Base-by-base conservation (phyloP, 345 rosid genomes). In the Erucastrum elatum region DNA sequence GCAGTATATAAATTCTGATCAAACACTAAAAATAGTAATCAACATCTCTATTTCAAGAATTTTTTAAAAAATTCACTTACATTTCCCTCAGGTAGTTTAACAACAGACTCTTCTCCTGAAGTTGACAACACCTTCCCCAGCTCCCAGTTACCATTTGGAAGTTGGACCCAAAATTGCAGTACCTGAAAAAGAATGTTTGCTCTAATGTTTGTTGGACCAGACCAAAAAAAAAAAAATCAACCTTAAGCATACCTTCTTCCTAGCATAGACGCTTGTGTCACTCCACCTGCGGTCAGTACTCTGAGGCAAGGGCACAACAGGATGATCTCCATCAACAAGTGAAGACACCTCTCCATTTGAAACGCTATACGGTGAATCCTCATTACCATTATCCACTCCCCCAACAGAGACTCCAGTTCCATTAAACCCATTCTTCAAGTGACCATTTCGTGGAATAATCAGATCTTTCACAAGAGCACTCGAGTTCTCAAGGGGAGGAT, bases 331-430 rank as follows among this genome's bases (percentile, higher is more conserved):
- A 77, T 88, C 85, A 49, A 75, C 77, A 12, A 74, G 53, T n/a
- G 85, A 80, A 39, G 82, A 89, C 82, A 84, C 84, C 56, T 81
- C 92, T 69, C 85, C 93, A 75, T 66, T 85, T 72, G 83, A 67
- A 56, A 81, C 85, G 56, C 79, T 56, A 68, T 95, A 92, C 3
- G 99, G 99, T 3, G 99, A 94, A 75, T 92, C 97, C 72, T 88
- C 95, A 80, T 68, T 86, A 46, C 4, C 64, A 72, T 11, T 73
- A 79, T 78, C 73, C 30, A 60, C 11, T 35, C 77, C 62, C 64
- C 77, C 78, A 79, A 68, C 80, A 73, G 66, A 77, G 64, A 30
- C 66, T 68, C 55, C 86, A 60, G 69, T 84, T 66, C 70, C 81
- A 63, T 74, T 85, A 63, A 82, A 77, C 64, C 74, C 87, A 58